Conservation (phyloP, 164 flowering plant genomes). For the Amborella trichopoda region DNA sequence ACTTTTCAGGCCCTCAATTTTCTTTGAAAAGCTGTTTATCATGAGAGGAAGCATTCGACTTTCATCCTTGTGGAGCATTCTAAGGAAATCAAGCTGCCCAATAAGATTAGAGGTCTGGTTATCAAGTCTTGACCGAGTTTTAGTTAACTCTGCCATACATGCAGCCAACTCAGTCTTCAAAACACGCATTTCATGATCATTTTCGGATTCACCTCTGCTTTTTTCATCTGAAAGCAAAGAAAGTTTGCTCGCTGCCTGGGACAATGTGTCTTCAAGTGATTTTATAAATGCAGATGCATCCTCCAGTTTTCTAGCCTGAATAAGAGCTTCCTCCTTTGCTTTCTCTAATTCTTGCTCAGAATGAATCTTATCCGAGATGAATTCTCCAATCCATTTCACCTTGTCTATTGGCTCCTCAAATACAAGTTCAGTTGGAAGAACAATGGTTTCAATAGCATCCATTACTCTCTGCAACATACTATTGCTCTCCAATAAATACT, state of each 20-base stretch:
- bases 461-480: slow-evolving; percentile 36
- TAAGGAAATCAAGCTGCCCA: slow-evolving; percentile 37
- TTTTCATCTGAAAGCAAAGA: slow-evolving; percentile 47
- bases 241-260: slow-evolving; percentile 25
- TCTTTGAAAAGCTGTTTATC: slow-evolving; percentile 28
- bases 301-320: slow-evolving; percentile 27
- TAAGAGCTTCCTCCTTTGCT: slow-evolving; percentile 34
- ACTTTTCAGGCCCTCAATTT: slow-evolving; percentile 40
- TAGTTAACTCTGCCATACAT: slow-evolving; percentile 43
- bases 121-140: slow-evolving; percentile 42
- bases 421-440: slow-evolving; percentile 27
- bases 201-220: slow-evolving; percentile 32
- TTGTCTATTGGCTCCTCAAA: slow-evolving; percentile 60
- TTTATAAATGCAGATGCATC: slow-evolving; percentile 33
- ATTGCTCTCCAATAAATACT: slow-evolving; percentile 53
- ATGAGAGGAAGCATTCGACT: slow-evolving; percentile 19
- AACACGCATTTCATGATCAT: slow-evolving; percentile 25
- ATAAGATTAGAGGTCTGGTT: slow-evolving; percentile 47
- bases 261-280: slow-evolving; percentile 46
- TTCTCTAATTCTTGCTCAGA: slow-evolving; percentile 41
- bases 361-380: slow-evolving; percentile 25
- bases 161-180: slow-evolving; percentile 26
- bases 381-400: slow-evolving; percentile 44
- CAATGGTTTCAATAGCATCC: slow-evolving; percentile 39
- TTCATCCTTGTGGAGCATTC: slow-evolving; percentile 37